Conservation (phyloP, 2,329 filamentous ascomycete species). For the Pyrenophora graminea region DNA sequence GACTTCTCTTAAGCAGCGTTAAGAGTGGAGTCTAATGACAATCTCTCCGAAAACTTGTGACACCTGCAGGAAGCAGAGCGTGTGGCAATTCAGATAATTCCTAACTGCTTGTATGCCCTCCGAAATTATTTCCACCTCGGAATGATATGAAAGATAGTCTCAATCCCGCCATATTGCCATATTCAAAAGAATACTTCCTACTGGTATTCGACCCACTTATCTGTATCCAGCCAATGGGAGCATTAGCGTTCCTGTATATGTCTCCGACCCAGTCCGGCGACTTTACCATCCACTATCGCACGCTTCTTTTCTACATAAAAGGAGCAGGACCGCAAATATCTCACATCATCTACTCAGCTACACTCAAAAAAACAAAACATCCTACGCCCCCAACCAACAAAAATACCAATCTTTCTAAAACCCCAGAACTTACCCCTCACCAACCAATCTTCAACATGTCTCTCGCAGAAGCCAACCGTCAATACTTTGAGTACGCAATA, state of each 20-base stretch:
- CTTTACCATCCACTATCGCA: conserved; percentile 6
- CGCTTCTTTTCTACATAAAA: background rate
- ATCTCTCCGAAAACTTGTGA: background rate
- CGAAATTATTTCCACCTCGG: no score
- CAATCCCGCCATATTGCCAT: no score
- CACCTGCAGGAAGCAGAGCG: background rate
- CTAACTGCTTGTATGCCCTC: no score
- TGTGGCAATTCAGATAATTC: no score
- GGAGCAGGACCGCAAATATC: background rate
- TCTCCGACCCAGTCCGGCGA: conserved; percentile 26
- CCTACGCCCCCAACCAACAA: background rate
- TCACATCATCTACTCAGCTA: background rate
- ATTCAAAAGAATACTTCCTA: background rate
- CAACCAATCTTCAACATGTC: conserved; percentile 25
- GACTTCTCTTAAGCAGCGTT: background rate
- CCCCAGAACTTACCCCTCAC: background rate
- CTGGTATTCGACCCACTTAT: background rate
- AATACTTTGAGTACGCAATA: conserved; percentile 38
- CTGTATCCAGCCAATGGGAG: conserved; percentile 17
- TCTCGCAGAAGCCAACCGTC: conserved; percentile 42
- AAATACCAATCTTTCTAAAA: background rate
- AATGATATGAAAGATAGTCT: no score
- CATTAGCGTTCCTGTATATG: conserved; percentile 11
- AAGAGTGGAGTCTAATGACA: background rate
- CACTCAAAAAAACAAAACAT: background rate